Base-by-base conservation (phyloP, 768 basidiomycete genomes). In the Trametes cubensis region DNA sequence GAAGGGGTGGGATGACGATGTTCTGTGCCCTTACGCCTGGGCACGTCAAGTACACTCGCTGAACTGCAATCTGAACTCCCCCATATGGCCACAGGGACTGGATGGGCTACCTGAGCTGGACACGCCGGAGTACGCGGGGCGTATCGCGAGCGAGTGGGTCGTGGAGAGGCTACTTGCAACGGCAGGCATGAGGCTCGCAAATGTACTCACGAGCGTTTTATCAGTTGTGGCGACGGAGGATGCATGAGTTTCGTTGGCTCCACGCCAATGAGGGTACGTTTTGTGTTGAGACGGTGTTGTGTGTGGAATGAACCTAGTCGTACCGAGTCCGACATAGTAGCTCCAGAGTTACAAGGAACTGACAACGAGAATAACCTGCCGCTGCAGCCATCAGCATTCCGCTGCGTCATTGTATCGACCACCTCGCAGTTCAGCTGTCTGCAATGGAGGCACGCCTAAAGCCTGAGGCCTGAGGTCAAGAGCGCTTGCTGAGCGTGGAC, bases 151-250 rank as follows among this genome's bases (percentile, higher is more conserved):
- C 23, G 75, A 83, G 61, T 85, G 87, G 81, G 75, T 94, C 39
- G 67, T 98, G 2, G 94, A 97, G 79, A 84, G 85, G 75, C 71
- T 97, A 65, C 76, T 98, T 41, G 88, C 91, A 0, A 89, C 89
- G 77, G 94, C 77, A 0, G 95, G 94, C 1, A 76, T 96, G 34
- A 81, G 95, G 23, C 85, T 96, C 26, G 95, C 95, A 1, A 92
- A 85, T 0, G 74, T 91, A 11, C 75, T 98, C 64, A 97, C 59
- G 58, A 51, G 60, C 21, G 39, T 64, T 14, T 60, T 64, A 15
- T 48, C 55, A 25, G 58, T 60, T 26, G 62, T 54, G 4, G 62
- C 57, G 20, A 47, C 30, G 13, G 53, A 45, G 1, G 34, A 11
- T 41, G 39, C 41, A 39, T 40, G 39, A 40, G 30, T 51, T 2